These are phyloP conservation scores for Penicillium sp. DNA, from an alignment of 2,329 filamentous ascomycete species.

Conservation along the genomic window DNA sequence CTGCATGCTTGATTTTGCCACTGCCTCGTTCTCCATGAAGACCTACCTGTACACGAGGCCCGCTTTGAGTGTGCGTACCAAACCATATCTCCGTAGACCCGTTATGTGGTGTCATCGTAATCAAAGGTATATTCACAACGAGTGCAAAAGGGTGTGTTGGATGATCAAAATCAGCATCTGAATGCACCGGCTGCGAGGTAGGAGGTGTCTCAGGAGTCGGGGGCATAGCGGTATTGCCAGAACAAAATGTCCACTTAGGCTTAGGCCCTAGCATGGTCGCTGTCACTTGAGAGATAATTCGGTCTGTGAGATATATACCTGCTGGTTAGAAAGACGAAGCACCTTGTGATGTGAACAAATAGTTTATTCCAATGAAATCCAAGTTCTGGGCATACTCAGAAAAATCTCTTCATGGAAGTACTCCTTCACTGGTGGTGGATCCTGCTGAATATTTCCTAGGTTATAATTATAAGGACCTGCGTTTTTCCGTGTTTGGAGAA, in stretches of 20 bases:
- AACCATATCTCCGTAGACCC: conserved; percentile 58
- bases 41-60: conserved; percentile 51
- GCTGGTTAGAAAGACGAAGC: too few species aligned
- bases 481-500: conserved; percentile 51
- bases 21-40: conserved; percentile 50
- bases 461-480: conserved; percentile 13
- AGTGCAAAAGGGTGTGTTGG: conserved; percentile 54
- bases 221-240: conserved; percentile 56
- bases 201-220: conserved; percentile 34
- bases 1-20: neutral
- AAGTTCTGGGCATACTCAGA: conserved; percentile 46
- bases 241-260: conserved; percentile 57
- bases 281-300: conserved; percentile 29
- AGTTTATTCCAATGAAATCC: too few species aligned
- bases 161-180: conserved; percentile 57
- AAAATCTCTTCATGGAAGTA: conserved; percentile 34
- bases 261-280: conserved; percentile 52
- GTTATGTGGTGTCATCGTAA: conserved; percentile 49
- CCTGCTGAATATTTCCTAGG: conserved; percentile 54
- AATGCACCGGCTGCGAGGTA: conserved; percentile 51
- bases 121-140: conserved; percentile 52
- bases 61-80: conserved; percentile 54
- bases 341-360: too few species aligned
- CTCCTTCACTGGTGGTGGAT: conserved; percentile 48
- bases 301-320: conserved; percentile 39